phyloP scores from a whole-genome alignment of 306 rosid genomes.

The Sesbania bispinosa region DNA sequence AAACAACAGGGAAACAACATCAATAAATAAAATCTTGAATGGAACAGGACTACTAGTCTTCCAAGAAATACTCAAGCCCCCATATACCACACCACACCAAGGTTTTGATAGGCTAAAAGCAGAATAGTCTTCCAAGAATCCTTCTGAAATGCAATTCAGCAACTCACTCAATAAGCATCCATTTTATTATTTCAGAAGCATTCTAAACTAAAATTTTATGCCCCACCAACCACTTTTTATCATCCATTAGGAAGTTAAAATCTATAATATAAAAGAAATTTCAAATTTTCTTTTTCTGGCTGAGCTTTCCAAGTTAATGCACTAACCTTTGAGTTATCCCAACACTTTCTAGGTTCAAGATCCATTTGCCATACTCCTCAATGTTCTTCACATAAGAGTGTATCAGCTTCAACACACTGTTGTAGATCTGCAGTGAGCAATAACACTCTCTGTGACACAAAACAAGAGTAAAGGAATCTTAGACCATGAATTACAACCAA shows the following conservation, averaged over 20 bases:
- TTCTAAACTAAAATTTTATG: background rate
- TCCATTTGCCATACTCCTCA: constrained; percentile 57
- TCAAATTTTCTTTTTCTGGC: background rate
- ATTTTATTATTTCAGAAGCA: background rate
- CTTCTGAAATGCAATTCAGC: constrained; percentile 58
- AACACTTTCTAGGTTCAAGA: constrained; percentile 61
- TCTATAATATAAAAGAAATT: background rate
- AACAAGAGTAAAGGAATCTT: constrained; percentile 28
- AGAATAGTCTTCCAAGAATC: constrained; percentile 80
- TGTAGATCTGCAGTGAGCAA: constrained; percentile 59
- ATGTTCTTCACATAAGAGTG: constrained; percentile 21
- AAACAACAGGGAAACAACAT: too few species aligned
- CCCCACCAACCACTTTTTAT: too few species aligned
- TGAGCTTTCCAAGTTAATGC: background rate
- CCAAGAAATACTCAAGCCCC: constrained; percentile 94
- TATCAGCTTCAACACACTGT: constrained; percentile 31
- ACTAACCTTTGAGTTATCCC: constrained; percentile 81
- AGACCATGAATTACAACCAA: constrained; percentile 32
- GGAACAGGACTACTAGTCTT: too few species aligned
- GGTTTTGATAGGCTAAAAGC: constrained; percentile 92
- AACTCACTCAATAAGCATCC: constrained; percentile 14
- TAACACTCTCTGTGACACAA: constrained; percentile 26
- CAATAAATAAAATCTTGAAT: too few species aligned
- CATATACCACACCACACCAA: constrained; percentile 97
- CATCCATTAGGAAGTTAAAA: background rate